Base-by-base conservation (phyloP, 2,329 filamentous ascomycete genomes). In the Aspergillus pseudotamarii region DNA sequence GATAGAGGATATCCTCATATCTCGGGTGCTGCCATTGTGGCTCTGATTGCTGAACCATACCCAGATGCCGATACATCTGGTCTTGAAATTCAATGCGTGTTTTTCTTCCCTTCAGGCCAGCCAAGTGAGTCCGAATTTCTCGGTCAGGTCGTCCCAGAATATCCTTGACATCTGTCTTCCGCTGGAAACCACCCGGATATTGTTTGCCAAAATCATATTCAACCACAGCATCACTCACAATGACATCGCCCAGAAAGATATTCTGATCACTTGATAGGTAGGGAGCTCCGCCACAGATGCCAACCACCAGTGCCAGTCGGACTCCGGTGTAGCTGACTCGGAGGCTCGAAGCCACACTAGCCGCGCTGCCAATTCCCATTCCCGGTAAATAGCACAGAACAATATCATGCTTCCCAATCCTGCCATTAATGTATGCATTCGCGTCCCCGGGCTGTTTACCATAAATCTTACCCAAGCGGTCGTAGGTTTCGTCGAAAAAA, bases 231-330 rank as follows among this genome's bases (percentile, higher is more conserved):
- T 63, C 60, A 61, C 72, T 74, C 26, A 75, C 61, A 19, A 74
- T 66, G 4, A 73, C 66, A 62, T 75, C 73, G 1, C 73, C 73
- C 1, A 75, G 51, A 19, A 66, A 64, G 12, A 74, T 61, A 14
- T 70, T 64, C 6, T 45, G 16, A 0, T 43, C 50, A 6, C 14
- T 43, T 6, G n/a, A 21, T 5, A 51, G 16, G 11, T 19, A 53
- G 30, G 69, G 68, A 2, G 64, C 65, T 0, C 69, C 71, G 1
- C 66, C 70, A 38, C 70, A 70, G 16, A 70, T 55, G 4, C 71
- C 71, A 19, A 68, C 65, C 8, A 72, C 34, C 19, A 73, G 38
- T 3, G 60, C 65, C 1, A 72, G 61, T 30, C 65, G 50, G 12
- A 74, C 64, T 0, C 41, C 19, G 0, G 23, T 28, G 32, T 57